These are phyloP conservation scores for Pythium graminicola DNA, from an alignment of 352 stramenopile genomes.

Conservation along the genomic window DNA sequence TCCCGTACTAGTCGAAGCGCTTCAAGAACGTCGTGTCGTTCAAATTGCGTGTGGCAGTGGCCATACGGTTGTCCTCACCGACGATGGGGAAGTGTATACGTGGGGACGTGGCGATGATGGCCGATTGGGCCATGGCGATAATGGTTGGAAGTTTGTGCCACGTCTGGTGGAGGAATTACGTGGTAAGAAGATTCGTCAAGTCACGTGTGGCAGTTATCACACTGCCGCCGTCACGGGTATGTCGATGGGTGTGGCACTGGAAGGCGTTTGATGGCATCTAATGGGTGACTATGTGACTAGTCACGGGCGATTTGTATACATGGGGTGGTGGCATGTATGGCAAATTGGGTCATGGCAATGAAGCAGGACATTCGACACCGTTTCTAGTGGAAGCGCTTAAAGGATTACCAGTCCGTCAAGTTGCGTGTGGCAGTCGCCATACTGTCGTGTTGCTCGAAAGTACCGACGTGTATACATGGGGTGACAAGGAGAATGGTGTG, in stretches of 20 bases:
- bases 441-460: constrained; percentile 89
- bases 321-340: constrained; percentile 96
- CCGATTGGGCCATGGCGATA: constrained; percentile 88
- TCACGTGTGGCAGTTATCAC: constrained; percentile 95
- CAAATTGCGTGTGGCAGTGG: constrained; percentile 86
- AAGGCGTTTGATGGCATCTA: not conserved
- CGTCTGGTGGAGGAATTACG: constrained; percentile 87
- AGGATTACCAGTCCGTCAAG: constrained; percentile 83
- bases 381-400: constrained; percentile 93
- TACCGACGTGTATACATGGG: constrained; percentile 91
- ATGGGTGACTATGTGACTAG: not conserved
- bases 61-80: constrained; percentile 86
- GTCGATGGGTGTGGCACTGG: not conserved
- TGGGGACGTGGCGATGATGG: constrained; percentile 87
- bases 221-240: constrained; percentile 89
- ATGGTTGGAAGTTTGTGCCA: constrained; percentile 97
- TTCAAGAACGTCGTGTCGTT: constrained; percentile 75
- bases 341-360: constrained; percentile 90
- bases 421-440: constrained; percentile 93
- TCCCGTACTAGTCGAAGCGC: constrained; percentile 73
- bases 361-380: constrained; percentile 91
- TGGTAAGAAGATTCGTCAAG: constrained; percentile 87
- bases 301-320: constrained; percentile 91
- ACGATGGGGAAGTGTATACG: constrained; percentile 86
- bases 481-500: constrained; percentile 95